Conservation (phyloP, 768 basidiomycete genomes). For the Pleurotus sapidus region DNA sequence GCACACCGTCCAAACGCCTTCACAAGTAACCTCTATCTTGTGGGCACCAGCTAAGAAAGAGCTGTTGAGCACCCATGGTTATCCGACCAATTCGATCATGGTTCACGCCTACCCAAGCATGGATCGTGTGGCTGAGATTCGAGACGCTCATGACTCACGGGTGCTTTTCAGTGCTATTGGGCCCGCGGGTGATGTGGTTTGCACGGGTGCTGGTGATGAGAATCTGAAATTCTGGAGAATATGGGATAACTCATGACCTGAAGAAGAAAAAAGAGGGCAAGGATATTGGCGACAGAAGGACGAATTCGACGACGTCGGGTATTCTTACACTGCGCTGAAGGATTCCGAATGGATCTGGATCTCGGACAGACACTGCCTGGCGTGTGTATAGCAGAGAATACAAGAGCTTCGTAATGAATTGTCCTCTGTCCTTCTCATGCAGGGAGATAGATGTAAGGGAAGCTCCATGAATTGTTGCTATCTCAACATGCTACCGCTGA, state of each 20-base stretch:
- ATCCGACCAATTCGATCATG: slow-evolving; percentile 83
- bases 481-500: neutral
- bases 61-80: slow-evolving; percentile 89
- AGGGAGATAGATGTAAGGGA: neutral
- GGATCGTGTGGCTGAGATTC: slow-evolving; percentile 77
- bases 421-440: neutral
- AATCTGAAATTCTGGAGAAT: slow-evolving; percentile 96
- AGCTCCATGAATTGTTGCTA: neutral
- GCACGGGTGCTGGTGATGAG: slow-evolving; percentile 92
- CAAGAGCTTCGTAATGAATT: too few relatives aligned
- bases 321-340: slow-evolving; percentile 29
- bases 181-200: slow-evolving; percentile 89
- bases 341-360: neutral
- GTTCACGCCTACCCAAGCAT: slow-evolving; percentile 84
- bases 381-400: neutral
- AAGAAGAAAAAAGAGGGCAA: slow-evolving; percentile 49
- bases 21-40: slow-evolving; percentile 89
- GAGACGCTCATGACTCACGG: slow-evolving; percentile 90
- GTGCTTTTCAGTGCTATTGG: slow-evolving; percentile 83
- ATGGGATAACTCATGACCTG: slow-evolving; percentile 60
- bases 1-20: slow-evolving; percentile 81
- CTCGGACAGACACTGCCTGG: neutral
- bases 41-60: slow-evolving; percentile 90
- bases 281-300: slow-evolving; percentile 32
- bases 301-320: slow-evolving; percentile 47